Conservation (phyloP, 139 green algal genomes). For the Chlamydomonas urium region DNA sequence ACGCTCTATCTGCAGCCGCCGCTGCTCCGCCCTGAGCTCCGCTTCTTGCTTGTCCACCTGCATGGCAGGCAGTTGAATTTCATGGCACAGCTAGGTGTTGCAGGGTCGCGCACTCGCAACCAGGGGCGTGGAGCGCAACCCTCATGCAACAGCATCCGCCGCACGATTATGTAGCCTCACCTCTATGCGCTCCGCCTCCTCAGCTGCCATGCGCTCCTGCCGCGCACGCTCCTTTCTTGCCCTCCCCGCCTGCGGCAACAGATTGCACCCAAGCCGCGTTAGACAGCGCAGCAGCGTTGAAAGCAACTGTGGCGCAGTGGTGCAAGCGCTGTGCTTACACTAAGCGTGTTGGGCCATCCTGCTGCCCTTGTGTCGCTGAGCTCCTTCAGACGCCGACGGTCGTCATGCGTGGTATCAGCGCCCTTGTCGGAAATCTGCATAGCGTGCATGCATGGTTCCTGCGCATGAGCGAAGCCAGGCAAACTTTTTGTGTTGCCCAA, state of each 20-base stretch:
- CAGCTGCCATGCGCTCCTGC: constrained; percentile 44
- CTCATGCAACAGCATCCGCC: not conserved
- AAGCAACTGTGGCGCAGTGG: not conserved
- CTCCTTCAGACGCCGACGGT: constrained; percentile 44
- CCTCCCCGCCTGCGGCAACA: constrained; percentile 43
- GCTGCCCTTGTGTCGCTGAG: constrained; percentile 52
- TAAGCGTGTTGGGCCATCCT: constrained; percentile 68
- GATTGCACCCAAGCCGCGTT: not conserved
- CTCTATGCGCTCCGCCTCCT: constrained; percentile 56
- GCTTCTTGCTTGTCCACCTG: constrained; percentile 57
- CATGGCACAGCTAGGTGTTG: not conserved
- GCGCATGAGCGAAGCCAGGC: not conserved
- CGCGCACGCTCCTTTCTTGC: constrained; percentile 51
- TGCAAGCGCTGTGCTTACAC: constrained; percentile 24
- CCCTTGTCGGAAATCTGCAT: not conserved
- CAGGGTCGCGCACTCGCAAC: not conserved
- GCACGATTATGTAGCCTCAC: constrained; percentile 17
- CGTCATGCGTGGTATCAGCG: not conserved
- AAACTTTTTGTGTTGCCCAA: too few relatives aligned
- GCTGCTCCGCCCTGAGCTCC: constrained; percentile 43
- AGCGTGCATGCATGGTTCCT: not conserved
- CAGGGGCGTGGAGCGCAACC: not conserved
- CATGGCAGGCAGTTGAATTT: not conserved
- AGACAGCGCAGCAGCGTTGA: not conserved
- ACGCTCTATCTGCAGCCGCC: constrained; percentile 56